Evolutionary conservation across 176 grass and related monocot genomes (phyloP), one percentile per base, ranked within the genome.

Genomic region (Rhynchospora breviuscula): DNA sequence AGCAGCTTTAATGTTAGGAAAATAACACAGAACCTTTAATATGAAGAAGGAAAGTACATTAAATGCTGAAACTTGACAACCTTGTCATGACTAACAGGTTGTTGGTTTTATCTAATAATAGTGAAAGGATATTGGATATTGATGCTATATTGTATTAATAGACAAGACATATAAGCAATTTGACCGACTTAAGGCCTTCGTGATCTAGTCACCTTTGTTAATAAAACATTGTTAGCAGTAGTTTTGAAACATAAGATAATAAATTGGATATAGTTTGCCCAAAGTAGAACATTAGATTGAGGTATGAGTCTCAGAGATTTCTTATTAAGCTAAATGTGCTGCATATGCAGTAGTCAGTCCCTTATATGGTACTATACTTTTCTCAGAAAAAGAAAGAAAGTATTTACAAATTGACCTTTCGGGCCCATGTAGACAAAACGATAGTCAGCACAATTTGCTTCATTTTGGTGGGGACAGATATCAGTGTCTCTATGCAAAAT

Each of bases 381-480:
- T 76, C 72, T 13, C 22, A 76, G 10, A 10, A 76, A 81, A 84
- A 6, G 15, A 73, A 81, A 29, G 11, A 23, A 52, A 67, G n/a
- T 11, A 46, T 49, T 48, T 80, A 66, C 44, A 85, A 84, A 21
- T 83, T 89, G 48, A 97, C 95, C 90, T 94, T 98, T 94, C 81
- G 82, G 22, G 53, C 95, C 95, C 86, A 98, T 94, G 89, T 94
- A 98, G 89, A 94, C 92, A 88, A 98, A 98, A n/a, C 92, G 86
- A 76, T 98, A 98, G 64, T 98, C 90, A n/a, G 92, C 67, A 94
- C 90, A 98, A 78, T 94, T 94, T 62, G 89, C 71, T 91, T 98
- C 95, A 84, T 98, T 98, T 93, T 91, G 89, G 88, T 94, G 84
- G 63, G 58, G 88, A 84, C 83, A 49, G 49, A 94, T 93, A 86